Evolutionary conservation across 164 flowering plant species (phyloP).

Genomic region (Malania oleifera): DNA sequence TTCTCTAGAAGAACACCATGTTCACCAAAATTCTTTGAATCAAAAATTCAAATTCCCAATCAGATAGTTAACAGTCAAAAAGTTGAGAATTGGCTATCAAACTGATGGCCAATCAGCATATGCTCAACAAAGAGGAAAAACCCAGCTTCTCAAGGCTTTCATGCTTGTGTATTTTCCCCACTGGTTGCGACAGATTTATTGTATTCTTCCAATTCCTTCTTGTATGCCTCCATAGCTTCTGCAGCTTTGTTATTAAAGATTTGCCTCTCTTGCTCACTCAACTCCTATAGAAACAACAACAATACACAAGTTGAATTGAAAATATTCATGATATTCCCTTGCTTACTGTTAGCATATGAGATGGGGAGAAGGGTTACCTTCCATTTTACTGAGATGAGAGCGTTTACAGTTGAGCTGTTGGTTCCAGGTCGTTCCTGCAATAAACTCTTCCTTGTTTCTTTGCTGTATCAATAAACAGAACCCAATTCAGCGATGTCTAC

Average conservation of each 20-base stretch:
- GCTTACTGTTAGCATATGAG: background rate
- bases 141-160: background rate
- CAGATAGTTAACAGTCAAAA: too few relatives aligned
- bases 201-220: conserved; percentile 78
- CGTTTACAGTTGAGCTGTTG: conserved; percentile 55
- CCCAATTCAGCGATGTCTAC: background rate
- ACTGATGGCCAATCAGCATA: background rate
- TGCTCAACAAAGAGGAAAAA: conserved; percentile 43
- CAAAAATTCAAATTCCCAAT: too few relatives aligned
- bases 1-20: too few relatives aligned
- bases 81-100: too few relatives aligned
- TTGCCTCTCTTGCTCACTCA: conserved; percentile 59
- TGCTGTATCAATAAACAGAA: conserved; percentile 37
- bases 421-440: conserved; percentile 54
- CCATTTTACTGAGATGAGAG: conserved; percentile 86
- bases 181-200: conserved; percentile 35
- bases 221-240: conserved; percentile 72
- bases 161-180: background rate
- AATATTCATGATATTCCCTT: background rate
- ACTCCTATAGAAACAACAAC: conserved; percentile 33
- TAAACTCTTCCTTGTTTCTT: conserved; percentile 63
- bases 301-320: background rate
- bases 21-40: too few relatives aligned
- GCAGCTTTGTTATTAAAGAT: conserved; percentile 69
- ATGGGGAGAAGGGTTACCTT: conserved; percentile 36